Conservation (phyloP, 2,329 filamentous ascomycete species). For the Nakataea oryzae region DNA sequence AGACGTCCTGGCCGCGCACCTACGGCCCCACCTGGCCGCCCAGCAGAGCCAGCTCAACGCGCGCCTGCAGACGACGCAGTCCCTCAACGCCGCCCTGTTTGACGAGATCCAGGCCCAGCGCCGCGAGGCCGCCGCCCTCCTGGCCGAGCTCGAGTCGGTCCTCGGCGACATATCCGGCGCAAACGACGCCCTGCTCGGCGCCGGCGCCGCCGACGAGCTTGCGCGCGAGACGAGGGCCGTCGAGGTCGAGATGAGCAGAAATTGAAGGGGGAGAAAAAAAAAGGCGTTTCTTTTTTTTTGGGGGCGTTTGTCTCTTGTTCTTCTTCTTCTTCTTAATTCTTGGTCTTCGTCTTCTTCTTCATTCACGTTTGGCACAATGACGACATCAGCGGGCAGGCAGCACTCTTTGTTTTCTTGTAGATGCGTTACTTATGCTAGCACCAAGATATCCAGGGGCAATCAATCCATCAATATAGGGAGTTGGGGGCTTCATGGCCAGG, state of each 20-base stretch:
- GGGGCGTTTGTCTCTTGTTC: too few species aligned
- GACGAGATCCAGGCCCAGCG: constrained; percentile 42
- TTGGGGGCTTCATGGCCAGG: too few species aligned
- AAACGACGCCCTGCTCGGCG: constrained; percentile 31
- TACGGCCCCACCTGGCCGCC: constrained; percentile 38
- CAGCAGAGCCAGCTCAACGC: constrained; percentile 48
- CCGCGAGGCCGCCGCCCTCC: constrained; percentile 39
- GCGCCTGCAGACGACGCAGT: constrained; percentile 43
- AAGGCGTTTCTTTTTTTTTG: background rate
- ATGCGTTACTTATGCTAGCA: too few species aligned
- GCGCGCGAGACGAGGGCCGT: constrained; percentile 37
- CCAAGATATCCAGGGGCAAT: too few species aligned
- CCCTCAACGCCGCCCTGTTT: constrained; percentile 43
- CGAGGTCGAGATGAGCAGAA: constrained; percentile 27
- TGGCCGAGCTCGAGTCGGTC: constrained; percentile 36
- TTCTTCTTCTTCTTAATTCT: background rate
- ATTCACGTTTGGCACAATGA: too few species aligned
- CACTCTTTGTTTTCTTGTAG: background rate
- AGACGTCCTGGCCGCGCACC: constrained; percentile 42
- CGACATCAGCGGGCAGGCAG: background rate
- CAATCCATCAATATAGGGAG: too few species aligned
- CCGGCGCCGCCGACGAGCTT: constrained; percentile 32
- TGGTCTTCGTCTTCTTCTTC: background rate
- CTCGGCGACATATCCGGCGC: constrained; percentile 45
- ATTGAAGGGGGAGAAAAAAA: too few species aligned